Percentiles rank a stretch among this genome's conserved stretches.
Conservation (phyloP, 2,329 filamentous ascomycete genomes). For the Sporothrix humicola region DNA sequence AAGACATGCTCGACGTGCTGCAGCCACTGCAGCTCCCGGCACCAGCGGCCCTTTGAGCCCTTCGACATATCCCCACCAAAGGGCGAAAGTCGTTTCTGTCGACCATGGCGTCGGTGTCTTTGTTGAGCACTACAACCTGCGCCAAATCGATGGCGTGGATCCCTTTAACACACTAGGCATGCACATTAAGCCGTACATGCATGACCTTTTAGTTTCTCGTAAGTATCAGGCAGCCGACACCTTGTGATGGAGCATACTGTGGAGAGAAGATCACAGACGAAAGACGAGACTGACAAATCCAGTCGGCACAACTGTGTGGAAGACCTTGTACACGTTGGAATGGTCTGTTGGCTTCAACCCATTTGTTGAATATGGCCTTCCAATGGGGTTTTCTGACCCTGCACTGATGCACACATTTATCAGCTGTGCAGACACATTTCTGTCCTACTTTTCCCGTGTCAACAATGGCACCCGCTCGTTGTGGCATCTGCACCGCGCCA, state of each 20-base stretch:
- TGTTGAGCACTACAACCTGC: conserved; percentile 26
- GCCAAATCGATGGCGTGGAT: conserved; percentile 31
- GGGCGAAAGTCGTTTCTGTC: neutral
- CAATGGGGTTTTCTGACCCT: conserved; percentile 26
- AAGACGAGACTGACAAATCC: neutral
- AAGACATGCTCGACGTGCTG: conserved; percentile 25
- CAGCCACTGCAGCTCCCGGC: neutral
- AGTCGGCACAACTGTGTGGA: conserved; percentile 30
- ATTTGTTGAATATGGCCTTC: conserved; percentile 28
- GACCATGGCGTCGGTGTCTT: neutral
- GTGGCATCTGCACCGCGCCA: conserved; percentile 28
- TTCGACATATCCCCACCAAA: neutral
- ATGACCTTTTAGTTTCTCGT: conserved; percentile 31
- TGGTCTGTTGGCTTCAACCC: conserved; percentile 29
- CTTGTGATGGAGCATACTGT: too few relatives aligned
- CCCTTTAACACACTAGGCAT: conserved; percentile 26
- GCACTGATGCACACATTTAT: conserved; percentile 32
- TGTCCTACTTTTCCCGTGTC: conserved; percentile 16
- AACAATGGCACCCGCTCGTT: neutral
- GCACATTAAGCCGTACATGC: conserved; percentile 31
- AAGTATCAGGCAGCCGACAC: neutral
- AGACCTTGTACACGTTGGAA: conserved; percentile 28
- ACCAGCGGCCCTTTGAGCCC: too few relatives aligned
- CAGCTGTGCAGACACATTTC: conserved; percentile 28
- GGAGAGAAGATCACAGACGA: too few relatives aligned